Evolutionary conservation across 2,329 filamentous ascomycete species (phyloP).

Genomic region (Trichoderma sp.): DNA sequence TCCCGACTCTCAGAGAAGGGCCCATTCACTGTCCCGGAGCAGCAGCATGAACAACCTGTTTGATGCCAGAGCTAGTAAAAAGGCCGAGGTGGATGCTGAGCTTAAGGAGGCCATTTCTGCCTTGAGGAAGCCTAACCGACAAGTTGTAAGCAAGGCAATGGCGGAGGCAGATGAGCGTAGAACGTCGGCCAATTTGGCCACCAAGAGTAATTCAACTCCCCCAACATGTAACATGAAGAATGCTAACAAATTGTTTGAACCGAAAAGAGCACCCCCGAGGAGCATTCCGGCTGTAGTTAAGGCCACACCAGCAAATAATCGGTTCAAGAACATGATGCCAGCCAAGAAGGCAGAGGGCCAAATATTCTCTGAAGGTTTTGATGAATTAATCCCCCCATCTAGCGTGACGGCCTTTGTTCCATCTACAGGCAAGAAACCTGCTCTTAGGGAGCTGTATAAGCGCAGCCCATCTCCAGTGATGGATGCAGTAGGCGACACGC

Average conservation of each 20-base stretch:
- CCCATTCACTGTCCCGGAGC: slow-evolving; percentile 40
- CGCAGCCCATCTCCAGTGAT: slow-evolving; percentile 33
- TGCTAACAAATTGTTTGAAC: background rate
- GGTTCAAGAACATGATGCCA: slow-evolving; percentile 54
- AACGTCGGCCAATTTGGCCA: slow-evolving; percentile 46
- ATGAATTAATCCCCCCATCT: slow-evolving; percentile 40
- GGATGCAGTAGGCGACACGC: slow-evolving; percentile 36
- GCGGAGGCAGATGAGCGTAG: slow-evolving; percentile 68
- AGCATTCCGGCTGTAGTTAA: slow-evolving; percentile 48
- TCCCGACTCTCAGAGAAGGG: slow-evolving; percentile 39
- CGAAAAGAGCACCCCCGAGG: slow-evolving; percentile 37
- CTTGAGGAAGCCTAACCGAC: slow-evolving; percentile 74
- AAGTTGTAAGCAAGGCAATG: slow-evolving; percentile 65
- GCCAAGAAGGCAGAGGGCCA: slow-evolving; percentile 30
- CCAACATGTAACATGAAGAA: background rate
- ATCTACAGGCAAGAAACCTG: slow-evolving; percentile 42
- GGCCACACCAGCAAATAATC: slow-evolving; percentile 57
- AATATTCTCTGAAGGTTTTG: slow-evolving; percentile 29
- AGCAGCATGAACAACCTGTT: slow-evolving; percentile 53
- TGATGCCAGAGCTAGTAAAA: slow-evolving; percentile 63
- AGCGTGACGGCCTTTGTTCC: slow-evolving; percentile 42
- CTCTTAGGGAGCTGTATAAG: slow-evolving; percentile 35
- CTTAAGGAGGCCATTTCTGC: slow-evolving; percentile 72
- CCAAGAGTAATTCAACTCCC: slow-evolving; percentile 50
- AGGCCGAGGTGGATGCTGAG: slow-evolving; percentile 68